Evolutionary conservation across 257 asterid genomes (phyloP).

Genomic region (Verbascum thapsus): DNA sequence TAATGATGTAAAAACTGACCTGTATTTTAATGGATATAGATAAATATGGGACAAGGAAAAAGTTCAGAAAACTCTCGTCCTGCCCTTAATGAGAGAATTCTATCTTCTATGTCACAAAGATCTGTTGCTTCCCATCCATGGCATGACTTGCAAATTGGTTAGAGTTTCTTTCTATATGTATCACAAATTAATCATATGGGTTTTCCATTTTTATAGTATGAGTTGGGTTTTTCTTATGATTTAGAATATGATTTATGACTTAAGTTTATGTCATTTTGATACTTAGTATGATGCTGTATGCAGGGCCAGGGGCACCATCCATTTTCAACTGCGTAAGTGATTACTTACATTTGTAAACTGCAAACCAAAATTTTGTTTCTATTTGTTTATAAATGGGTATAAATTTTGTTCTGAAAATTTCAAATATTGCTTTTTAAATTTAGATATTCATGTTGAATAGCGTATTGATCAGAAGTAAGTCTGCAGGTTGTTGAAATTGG

Average conservation of each 20-base stretch:
- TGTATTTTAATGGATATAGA: slow-evolving; percentile 20
- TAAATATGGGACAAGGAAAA: slow-evolving; percentile 45
- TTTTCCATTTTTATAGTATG: background rate
- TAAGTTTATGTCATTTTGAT: slow-evolving; percentile 7
- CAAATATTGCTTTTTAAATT: too few species aligned
- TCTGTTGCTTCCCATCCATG: slow-evolving; percentile 93
- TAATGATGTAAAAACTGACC: background rate
- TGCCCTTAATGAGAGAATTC: slow-evolving; percentile 76
- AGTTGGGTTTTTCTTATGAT: background rate
- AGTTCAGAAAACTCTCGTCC: slow-evolving; percentile 35
- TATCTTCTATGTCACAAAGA: slow-evolving; percentile 71
- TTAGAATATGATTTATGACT: too few species aligned
- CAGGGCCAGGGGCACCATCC: slow-evolving; percentile 97
- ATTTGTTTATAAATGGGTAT: too few species aligned
- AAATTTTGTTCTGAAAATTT: too few species aligned
- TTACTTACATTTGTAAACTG: slow-evolving; percentile 18
- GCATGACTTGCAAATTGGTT: slow-evolving; percentile 98
- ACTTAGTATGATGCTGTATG: slow-evolving; percentile 29
- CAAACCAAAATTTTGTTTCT: too few species aligned
- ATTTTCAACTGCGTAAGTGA: slow-evolving; percentile 81
- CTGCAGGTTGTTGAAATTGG: slow-evolving; percentile 88
- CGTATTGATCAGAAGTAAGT: slow-evolving; percentile 16
- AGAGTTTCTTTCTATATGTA: slow-evolving; percentile 4
- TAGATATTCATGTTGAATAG: background rate
- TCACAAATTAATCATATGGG: background rate